These are phyloP conservation scores for Shiraia sp. DNA, from an alignment of 2,329 filamentous ascomycete species.

Conservation along the genomic window DNA sequence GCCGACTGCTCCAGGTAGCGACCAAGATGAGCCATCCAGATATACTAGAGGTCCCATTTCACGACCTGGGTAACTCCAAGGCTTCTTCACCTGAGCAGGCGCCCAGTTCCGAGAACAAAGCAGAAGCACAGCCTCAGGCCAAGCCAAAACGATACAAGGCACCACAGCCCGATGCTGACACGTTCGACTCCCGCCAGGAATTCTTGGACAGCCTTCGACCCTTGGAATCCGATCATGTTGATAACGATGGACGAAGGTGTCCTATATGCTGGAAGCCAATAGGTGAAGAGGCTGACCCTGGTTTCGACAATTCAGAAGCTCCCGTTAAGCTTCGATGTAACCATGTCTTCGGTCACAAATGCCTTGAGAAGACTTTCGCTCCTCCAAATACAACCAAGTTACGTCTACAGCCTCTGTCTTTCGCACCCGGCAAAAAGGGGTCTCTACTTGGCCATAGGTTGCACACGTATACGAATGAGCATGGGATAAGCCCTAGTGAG, in stretches of 20 bases:
- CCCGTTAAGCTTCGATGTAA: conserved; percentile 20
- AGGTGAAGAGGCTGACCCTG: conserved; percentile 17
- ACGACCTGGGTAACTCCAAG: too few species aligned
- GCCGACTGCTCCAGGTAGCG: too few species aligned
- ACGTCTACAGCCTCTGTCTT: conserved; percentile 8
- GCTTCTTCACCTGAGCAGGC: neutral
- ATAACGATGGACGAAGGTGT: conserved; percentile 12
- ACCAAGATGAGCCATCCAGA: too few species aligned
- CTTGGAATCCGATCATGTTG: conserved; percentile 8
- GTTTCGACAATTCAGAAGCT: conserved; percentile 17
- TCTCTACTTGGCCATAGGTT: conserved; percentile 8
- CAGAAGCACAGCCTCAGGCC: neutral
- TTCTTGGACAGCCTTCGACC: conserved; percentile 18
- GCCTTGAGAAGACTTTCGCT: conserved; percentile 13
- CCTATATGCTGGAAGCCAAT: conserved; percentile 23
- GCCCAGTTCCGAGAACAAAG: neutral
- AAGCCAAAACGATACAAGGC: conserved; percentile 11
- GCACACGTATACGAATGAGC: conserved; percentile 2
- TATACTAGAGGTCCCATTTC: too few species aligned
- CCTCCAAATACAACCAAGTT: conserved; percentile 4
- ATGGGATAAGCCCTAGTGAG: neutral
- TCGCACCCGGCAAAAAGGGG: conserved; percentile 5
- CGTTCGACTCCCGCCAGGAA: conserved; percentile 18
- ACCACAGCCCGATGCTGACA: conserved; percentile 13
- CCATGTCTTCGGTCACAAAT: conserved; percentile 23